Base-by-base conservation (phyloP, 2,329 filamentous ascomycete genomes). In the Leptographium lundbergii region DNA sequence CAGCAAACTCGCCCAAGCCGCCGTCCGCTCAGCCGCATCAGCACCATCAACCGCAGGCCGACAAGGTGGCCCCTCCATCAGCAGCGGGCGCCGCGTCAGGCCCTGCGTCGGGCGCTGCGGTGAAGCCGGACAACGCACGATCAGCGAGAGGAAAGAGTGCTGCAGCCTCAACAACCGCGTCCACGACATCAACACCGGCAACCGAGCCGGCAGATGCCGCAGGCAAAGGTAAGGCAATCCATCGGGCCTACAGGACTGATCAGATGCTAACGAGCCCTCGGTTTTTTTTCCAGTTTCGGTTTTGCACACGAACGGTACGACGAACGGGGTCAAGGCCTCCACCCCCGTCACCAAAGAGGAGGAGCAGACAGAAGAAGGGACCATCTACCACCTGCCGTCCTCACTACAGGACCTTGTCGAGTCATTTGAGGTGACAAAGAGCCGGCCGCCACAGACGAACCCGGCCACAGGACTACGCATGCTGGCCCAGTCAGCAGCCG, bases 341-440 rank as follows among this genome's bases (percentile, higher is more conserved):
- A 42, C 54, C 0, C 29, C 17, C 4, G 17, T 14, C 14, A 14
- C 39, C 42, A 45, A 42, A 7, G 57, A 54, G 39, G 69, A 74
- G 32, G 70, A 72, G 36, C 67, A 73, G 54, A 77, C 81, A 65
- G 85, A 88, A 65, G 86, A 89, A 61, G 89, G 96, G 72, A 94
- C 88, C 14, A 87, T 96, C 66, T 99, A 92, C 71, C 91, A 97
- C 70, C 81, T 99, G 45, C 94, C 94, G 4, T 83, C 91, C 7
- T 90, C 88, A 34, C 75, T 99, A 58, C 88, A 91, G 67, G 94
- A 99, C 69, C 78, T 99, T 39, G 82, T 97, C 22, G 89, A 96
- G 60, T 91, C 91, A 0, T 96, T 91, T 68, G 91, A 97, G 70
- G 80, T 84, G 17, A 89, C 88, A 2, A 92, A 89, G 73, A 85